Conservation (phyloP, 1,284 basidiomycete species). For the Rhizoctonia solani region DNA sequence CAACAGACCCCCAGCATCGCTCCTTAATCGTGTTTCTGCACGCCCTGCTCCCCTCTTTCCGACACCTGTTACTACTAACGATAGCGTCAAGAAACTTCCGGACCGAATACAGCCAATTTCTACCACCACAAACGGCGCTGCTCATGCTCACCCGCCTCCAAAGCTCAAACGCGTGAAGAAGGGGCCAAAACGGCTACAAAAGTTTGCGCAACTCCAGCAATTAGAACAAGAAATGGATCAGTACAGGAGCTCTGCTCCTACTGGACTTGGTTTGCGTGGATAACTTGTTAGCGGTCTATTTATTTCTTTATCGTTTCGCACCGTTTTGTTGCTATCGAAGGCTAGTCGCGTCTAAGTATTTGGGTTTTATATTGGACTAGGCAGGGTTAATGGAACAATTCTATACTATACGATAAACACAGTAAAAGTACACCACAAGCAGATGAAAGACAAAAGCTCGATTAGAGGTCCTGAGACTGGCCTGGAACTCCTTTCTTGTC, state of each 20-base stretch:
- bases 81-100: neutral
- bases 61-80: neutral
- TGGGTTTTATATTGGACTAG: no score
- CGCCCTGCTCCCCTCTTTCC: no score
- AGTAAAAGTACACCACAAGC: conserved; percentile 23
- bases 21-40: conserved; percentile 18
- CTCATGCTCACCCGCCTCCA: conserved; percentile 10
- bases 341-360: neutral
- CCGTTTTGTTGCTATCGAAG: conserved; percentile 1
- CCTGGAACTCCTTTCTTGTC: conserved; percentile 47
- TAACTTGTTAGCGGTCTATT: neutral
- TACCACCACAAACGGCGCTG: neutral
- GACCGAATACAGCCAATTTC: neutral
- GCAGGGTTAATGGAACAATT: conserved; percentile 1
- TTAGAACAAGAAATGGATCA: conserved; percentile 31
- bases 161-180: conserved; percentile 29
- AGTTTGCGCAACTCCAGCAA: conserved; percentile 19
- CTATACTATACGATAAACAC: conserved; percentile 32
- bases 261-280: conserved; percentile 6
- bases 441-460: neutral
- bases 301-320: no score
- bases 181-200: conserved; percentile 26
- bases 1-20: neutral
- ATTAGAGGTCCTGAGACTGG: conserved; percentile 30
- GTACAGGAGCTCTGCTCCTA: conserved; percentile 8